phyloP scores from a whole-genome alignment of 192 early-diverging fungal genomes.

The Dimargaris cristalligena region DNA sequence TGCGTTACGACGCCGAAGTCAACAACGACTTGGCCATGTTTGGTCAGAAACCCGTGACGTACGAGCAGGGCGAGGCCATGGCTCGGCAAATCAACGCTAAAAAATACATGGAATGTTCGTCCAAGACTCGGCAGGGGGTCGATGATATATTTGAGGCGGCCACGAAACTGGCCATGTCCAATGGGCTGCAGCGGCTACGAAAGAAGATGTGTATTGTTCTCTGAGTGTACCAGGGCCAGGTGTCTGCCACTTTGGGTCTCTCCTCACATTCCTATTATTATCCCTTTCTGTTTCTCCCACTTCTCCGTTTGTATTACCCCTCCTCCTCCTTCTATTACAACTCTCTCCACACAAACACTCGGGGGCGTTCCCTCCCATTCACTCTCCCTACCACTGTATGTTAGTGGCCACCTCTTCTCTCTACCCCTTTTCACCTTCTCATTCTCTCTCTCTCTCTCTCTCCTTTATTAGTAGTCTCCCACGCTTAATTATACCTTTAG shows the following conservation, averaged over 20 bases:
- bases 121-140: conserved; percentile 53
- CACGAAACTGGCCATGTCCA: conserved; percentile 35
- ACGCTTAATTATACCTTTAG: no score
- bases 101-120: conserved; percentile 72
- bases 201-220: conserved; percentile 22
- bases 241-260: background rate
- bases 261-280: background rate
- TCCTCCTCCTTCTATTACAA: no score
- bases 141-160: conserved; percentile 39
- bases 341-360: no score
- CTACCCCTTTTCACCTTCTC: no score
- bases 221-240: no score
- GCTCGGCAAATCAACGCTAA: conserved; percentile 52
- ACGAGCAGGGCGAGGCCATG: conserved; percentile 43
- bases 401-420: no score
- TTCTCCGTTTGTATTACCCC: background rate
- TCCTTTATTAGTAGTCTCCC: no score
- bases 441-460: no score
- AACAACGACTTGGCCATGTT: conserved; percentile 22
- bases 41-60: conserved; percentile 24
- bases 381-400: no score
- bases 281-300: background rate
- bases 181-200: conserved; percentile 8
- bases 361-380: no score
- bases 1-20: conserved; percentile 21